phyloP scores from a whole-genome alignment of 1,284 basidiomycete genomes.

The Microbotryum violaceum region DNA sequence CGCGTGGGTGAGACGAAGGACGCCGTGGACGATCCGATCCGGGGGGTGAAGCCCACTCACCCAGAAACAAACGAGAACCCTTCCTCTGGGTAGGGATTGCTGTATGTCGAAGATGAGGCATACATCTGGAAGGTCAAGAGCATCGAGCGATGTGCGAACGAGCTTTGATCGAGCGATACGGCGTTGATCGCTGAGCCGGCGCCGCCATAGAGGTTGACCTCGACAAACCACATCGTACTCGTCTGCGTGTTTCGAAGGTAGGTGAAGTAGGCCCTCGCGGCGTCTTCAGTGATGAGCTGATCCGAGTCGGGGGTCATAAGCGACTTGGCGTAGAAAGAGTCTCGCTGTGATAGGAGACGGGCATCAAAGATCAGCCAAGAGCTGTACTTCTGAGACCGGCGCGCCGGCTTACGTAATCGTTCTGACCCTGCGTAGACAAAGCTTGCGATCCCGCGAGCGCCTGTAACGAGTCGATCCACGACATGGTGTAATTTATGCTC shows the following conservation, averaged over 20 bases:
- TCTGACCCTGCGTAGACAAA: background rate
- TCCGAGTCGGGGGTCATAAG: conserved; percentile 30
- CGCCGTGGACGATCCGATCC: background rate
- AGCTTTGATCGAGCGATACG: conserved; percentile 30
- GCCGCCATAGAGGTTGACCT: conserved; percentile 29
- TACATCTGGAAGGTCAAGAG: conserved; percentile 40
- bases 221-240: conserved; percentile 31
- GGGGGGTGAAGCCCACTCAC: conserved; percentile 2
- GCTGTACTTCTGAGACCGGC: too few species aligned
- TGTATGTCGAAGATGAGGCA: conserved; percentile 32
- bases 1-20: background rate
- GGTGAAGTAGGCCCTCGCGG: conserved; percentile 26
- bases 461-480: conserved; percentile 4
- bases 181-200: conserved; percentile 33
- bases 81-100: conserved; percentile 26
- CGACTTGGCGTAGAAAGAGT: conserved; percentile 33
- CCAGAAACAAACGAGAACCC: conserved; percentile 30
- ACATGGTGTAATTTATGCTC: background rate
- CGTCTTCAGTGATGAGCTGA: conserved; percentile 21
- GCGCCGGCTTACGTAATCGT: too few species aligned
- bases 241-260: conserved; percentile 27
- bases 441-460: conserved; percentile 1
- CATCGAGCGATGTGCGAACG: conserved; percentile 37
- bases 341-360: background rate
- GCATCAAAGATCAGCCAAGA: too few species aligned